These are phyloP conservation scores for Glonium stellatum DNA, from an alignment of 495 filamentous ascomycete genomes.

Conservation along the genomic window DNA sequence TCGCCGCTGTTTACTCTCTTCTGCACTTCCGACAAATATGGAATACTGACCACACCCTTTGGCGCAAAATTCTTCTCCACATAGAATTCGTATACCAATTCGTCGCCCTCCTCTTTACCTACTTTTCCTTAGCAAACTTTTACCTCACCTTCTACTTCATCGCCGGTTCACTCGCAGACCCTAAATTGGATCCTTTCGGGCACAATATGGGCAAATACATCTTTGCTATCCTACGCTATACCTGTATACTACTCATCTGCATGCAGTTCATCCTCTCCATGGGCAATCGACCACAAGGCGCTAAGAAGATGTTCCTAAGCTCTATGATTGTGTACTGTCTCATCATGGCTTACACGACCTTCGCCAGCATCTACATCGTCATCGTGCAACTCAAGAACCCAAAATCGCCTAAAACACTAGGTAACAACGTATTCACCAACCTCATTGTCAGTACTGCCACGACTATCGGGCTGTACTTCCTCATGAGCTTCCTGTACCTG, in stretches of 20 bases:
- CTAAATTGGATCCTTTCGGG: conserved; percentile 79
- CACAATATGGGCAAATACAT: conserved; percentile 75
- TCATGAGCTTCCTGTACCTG: conserved; percentile 91
- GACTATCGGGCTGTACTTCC: conserved; percentile 90
- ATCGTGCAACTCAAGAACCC: conserved; percentile 63
- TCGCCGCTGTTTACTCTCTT: conserved; percentile 95
- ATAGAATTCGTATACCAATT: conserved; percentile 96
- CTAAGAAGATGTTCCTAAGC: conserved; percentile 81
- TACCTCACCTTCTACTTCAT: conserved; percentile 99
- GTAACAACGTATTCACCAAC: conserved; percentile 87
- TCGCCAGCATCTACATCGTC: conserved; percentile 79
- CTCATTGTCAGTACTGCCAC: conserved; percentile 83
- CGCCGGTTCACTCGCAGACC: conserved; percentile 82
- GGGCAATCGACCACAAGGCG: conserved; percentile 95
- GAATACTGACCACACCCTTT: conserved; percentile 83
- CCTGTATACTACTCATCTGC: conserved; percentile 78
- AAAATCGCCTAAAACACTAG: conserved; percentile 49
- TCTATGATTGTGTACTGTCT: conserved; percentile 81
- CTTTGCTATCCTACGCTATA: conserved; percentile 79
- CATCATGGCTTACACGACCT: conserved; percentile 95
- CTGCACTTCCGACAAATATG: conserved; percentile 93
- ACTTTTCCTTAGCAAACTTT: conserved; percentile 97
- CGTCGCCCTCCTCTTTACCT: conserved; percentile 85
- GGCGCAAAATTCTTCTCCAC: conserved; percentile 84
- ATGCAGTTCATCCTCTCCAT: conserved; percentile 97